These are phyloP conservation scores for Ceratobasidium sp. DNA, from an alignment of 1,284 basidiomycete species.

Conservation along the genomic window DNA sequence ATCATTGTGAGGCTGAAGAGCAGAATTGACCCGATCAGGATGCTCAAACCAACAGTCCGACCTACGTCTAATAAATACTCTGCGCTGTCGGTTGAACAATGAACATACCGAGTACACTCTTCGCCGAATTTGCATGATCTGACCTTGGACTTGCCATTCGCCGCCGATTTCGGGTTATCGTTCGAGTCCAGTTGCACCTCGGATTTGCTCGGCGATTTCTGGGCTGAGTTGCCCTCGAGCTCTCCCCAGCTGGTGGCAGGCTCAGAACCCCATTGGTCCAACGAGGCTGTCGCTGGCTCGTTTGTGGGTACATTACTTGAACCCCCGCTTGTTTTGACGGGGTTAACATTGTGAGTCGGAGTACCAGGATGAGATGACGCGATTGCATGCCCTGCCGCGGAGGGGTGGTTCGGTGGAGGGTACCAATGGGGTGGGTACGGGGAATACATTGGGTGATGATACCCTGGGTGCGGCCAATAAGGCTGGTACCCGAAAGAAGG, in stretches of 20 bases:
- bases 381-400: not conserved
- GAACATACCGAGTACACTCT: conserved; percentile 29
- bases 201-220: not conserved
- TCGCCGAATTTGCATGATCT: conserved; percentile 24
- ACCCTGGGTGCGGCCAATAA: conserved; percentile 8
- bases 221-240: not conserved
- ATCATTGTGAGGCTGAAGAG: not conserved
- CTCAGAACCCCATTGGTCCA: not conserved
- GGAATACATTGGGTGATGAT: not conserved
- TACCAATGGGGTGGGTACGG: not conserved
- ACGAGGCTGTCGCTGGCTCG: not conserved
- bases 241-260: not conserved
- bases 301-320: too few relatives aligned
- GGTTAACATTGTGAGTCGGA: not conserved
- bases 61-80: not conserved
- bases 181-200: not conserved
- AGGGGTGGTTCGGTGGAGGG: not conserved
- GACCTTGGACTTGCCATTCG: not conserved
- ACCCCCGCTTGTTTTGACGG: too few relatives aligned
- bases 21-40: not conserved
- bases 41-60: conserved; percentile 25
- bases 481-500: not conserved
- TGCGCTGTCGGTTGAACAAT: not conserved
- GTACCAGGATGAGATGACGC: not conserved
- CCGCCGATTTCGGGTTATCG: not conserved